Percentiles rank a stretch among this genome's conserved stretches.
Conservation (phyloP, 257 asterid species). For the Solanum appendiculatum region DNA sequence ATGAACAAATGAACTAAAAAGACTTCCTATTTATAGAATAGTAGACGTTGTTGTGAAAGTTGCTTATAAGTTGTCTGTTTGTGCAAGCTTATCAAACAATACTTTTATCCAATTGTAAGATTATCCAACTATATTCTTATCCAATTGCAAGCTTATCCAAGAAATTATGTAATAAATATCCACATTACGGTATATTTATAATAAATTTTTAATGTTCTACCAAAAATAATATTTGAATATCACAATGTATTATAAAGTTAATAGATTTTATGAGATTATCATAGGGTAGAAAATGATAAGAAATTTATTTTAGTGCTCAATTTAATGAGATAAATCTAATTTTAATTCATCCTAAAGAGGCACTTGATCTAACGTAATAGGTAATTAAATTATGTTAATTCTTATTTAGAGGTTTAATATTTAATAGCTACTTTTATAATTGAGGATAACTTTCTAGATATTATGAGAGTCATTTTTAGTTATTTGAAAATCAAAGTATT, state of each 20-base stretch:
- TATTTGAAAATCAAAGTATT: no score
- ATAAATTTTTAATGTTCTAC: no score
- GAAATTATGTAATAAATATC: neutral
- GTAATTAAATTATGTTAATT: no score
- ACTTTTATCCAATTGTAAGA: neutral
- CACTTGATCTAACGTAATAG: no score
- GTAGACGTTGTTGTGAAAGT: no score
- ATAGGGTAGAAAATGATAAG: no score
- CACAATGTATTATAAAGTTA: neutral
- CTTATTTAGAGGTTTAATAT: neutral
- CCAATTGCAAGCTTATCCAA: neutral
- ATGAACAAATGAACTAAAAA: neutral
- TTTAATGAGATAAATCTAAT: neutral
- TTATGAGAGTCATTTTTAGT: neutral
- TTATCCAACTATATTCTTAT: neutral
- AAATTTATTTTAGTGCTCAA: neutral
- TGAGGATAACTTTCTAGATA: rapidly evolving
- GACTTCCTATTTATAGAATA: neutral
- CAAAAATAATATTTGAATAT: no score
- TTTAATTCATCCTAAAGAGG: no score
- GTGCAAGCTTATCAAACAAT: neutral
- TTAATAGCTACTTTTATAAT: no score
- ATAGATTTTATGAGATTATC: neutral
- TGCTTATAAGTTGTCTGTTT: no score
- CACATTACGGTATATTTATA: neutral